These are phyloP conservation scores for Periconia sp. DNA, from an alignment of 2,329 filamentous ascomycete genomes.

Conservation along the genomic window DNA sequence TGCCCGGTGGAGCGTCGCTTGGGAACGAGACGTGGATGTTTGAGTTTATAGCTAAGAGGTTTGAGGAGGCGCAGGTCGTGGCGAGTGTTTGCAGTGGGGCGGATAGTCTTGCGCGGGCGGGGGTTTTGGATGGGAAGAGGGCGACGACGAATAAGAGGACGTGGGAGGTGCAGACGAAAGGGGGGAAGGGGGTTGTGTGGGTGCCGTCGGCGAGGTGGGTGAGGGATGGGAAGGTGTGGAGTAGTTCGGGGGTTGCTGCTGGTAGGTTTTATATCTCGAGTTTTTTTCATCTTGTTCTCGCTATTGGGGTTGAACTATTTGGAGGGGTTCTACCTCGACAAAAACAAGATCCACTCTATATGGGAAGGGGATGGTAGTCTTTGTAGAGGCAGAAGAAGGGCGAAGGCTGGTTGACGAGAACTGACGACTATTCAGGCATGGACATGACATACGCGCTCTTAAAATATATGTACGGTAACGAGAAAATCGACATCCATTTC, in stretches of 20 bases:
- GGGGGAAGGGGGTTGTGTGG: slow-evolving; percentile 36
- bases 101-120: slow-evolving; percentile 36
- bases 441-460: slow-evolving; percentile 60
- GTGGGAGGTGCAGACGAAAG: slow-evolving; percentile 38
- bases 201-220: slow-evolving; percentile 62
- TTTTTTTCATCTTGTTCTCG: background rate
- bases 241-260: slow-evolving; percentile 61
- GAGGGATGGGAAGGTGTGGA: slow-evolving; percentile 65
- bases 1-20: slow-evolving; percentile 57
- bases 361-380: too few species aligned
- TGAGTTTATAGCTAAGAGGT: slow-evolving; percentile 49
- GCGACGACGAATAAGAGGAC: slow-evolving; percentile 66
- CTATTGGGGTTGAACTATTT: too few species aligned
- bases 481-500: slow-evolving; percentile 48
- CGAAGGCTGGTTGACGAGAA: too few species aligned
- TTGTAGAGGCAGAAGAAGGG: too few species aligned
- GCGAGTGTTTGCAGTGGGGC: slow-evolving; percentile 65
- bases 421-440: slow-evolving; percentile 45
- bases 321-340: too few species aligned
- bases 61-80: slow-evolving; percentile 54
- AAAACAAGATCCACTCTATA: too few species aligned
- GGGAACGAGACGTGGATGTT: slow-evolving; percentile 35
- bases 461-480: slow-evolving; percentile 52
- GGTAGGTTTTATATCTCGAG: background rate
- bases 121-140: slow-evolving; percentile 57